Conservation (phyloP, 345 rosid species). For the Cardamine resedifolia region DNA sequence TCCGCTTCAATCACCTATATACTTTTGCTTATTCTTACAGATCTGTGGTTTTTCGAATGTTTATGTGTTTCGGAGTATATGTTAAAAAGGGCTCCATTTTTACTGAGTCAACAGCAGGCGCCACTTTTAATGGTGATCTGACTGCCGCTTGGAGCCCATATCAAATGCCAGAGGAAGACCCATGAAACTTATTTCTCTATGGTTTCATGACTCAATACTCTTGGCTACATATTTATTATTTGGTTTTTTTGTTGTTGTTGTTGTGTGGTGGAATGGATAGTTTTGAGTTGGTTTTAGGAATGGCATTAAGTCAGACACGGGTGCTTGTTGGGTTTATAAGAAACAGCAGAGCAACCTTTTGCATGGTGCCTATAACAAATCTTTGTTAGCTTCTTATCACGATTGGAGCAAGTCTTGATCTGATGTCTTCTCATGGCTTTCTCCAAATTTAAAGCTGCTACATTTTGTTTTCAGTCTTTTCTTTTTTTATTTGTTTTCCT, state of each 20-base stretch:
- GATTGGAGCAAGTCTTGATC: slow-evolving; percentile 37
- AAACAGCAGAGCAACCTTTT: slow-evolving; percentile 41
- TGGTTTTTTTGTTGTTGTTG: not conserved
- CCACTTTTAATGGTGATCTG: slow-evolving; percentile 33
- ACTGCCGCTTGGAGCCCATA: slow-evolving; percentile 46
- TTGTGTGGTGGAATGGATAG: not conserved
- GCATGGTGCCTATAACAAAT: slow-evolving; percentile 33
- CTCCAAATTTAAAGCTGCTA: slow-evolving; percentile 39
- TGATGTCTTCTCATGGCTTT: slow-evolving; percentile 36
- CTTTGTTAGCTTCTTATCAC: slow-evolving; percentile 32
- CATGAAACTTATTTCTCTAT: slow-evolving; percentile 19
- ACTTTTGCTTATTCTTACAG: not conserved
- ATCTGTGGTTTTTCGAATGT: not conserved
- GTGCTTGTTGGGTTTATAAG: slow-evolving; percentile 38
- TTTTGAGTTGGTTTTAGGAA: not conserved
- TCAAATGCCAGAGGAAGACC: slow-evolving; percentile 36
- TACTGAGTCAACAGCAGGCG: slow-evolving; percentile 43
- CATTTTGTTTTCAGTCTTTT: not conserved
- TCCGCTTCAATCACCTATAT: not conserved
- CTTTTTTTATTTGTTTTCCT: not conserved
- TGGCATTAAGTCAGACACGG: slow-evolving; percentile 41
- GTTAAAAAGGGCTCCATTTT: slow-evolving; percentile 21
- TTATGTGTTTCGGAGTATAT: not conserved
- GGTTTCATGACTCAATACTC: slow-evolving; percentile 40
- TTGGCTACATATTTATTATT: not conserved